Evolutionary conservation across 768 basidiomycete species (phyloP).

Genomic region (Lentinula lateritia): DNA sequence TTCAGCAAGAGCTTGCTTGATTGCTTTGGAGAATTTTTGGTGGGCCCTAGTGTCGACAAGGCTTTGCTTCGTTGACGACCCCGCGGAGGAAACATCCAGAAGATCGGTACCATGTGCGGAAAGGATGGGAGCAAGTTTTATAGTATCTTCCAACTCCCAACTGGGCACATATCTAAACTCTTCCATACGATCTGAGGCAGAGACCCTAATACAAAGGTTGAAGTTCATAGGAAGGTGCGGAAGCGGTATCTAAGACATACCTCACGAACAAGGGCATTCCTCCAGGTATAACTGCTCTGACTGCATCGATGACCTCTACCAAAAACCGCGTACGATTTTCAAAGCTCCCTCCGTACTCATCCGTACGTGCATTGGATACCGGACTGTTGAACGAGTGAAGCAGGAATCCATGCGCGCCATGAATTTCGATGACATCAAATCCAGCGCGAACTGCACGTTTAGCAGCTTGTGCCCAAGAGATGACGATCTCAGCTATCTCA

Average conservation of each 20-base stretch:
- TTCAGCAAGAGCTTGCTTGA: constrained; percentile 23
- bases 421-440: constrained; percentile 57
- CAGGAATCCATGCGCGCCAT: constrained; percentile 61
- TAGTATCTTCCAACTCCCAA: constrained; percentile 69
- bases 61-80: constrained; percentile 40
- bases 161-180: constrained; percentile 49
- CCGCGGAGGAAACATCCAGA: constrained; percentile 67
- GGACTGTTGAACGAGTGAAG: constrained; percentile 56
- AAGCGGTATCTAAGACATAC: constrained; percentile 22
- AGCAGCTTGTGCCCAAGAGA: constrained; percentile 49
- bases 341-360: constrained; percentile 66
- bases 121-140: constrained; percentile 54
- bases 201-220: constrained; percentile 38
- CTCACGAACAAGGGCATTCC: constrained; percentile 70
- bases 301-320: constrained; percentile 57
- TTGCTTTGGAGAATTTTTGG: constrained; percentile 49
- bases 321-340: constrained; percentile 63
- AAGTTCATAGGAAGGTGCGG: neutral
- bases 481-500: constrained; percentile 51
- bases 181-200: constrained; percentile 73
- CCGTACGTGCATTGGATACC: constrained; percentile 53
- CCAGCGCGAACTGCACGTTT: constrained; percentile 54
- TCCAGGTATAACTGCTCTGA: constrained; percentile 55
- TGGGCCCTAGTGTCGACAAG: constrained; percentile 36
- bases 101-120: constrained; percentile 69